Conservation (phyloP, 352 stramenopile genomes). For the Globisporangium viniferum region DNA sequence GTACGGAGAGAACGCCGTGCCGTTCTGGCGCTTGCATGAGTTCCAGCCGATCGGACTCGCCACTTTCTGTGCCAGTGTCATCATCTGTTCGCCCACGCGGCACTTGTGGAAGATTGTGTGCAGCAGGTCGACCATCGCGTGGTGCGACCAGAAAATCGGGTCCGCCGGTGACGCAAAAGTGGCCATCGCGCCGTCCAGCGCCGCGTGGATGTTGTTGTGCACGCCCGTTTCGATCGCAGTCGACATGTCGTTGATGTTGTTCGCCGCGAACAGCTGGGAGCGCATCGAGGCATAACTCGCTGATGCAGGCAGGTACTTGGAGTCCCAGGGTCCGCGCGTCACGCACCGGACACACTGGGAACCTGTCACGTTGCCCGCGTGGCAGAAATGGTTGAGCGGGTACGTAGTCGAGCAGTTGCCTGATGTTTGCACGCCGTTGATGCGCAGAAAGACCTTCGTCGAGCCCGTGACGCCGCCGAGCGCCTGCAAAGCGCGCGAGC, state of each 20-base stretch:
- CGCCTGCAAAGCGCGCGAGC: constrained; percentile 38
- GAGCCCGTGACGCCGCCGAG: constrained; percentile 28
- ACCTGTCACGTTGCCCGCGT: constrained; percentile 23
- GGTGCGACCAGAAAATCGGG: constrained; percentile 61
- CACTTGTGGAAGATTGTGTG: constrained; percentile 63
- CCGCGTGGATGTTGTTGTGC: constrained; percentile 52
- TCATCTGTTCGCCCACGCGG: constrained; percentile 18
- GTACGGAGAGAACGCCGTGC: not conserved
- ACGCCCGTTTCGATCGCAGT: constrained; percentile 34
- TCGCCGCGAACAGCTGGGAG: constrained; percentile 41
- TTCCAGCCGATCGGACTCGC: constrained; percentile 20
- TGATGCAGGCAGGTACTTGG: constrained; percentile 26
- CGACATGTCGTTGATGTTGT: constrained; percentile 22
- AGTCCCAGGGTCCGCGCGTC: constrained; percentile 23
- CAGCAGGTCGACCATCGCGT: constrained; percentile 44
- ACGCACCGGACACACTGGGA: constrained; percentile 36
- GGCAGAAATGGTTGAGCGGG: constrained; percentile 47
- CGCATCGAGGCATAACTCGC: constrained; percentile 41
- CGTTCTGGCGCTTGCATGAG: constrained; percentile 15
- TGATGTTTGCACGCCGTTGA: constrained; percentile 20
- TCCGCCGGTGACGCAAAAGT: constrained; percentile 48
- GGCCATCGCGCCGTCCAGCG: constrained; percentile 38
- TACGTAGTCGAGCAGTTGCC: constrained; percentile 34
- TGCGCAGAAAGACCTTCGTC: constrained; percentile 20
- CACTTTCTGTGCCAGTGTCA: constrained; percentile 29